These are phyloP conservation scores for Penicillium sp. DNA, from an alignment of 2,329 filamentous ascomycete genomes.

Conservation along the genomic window DNA sequence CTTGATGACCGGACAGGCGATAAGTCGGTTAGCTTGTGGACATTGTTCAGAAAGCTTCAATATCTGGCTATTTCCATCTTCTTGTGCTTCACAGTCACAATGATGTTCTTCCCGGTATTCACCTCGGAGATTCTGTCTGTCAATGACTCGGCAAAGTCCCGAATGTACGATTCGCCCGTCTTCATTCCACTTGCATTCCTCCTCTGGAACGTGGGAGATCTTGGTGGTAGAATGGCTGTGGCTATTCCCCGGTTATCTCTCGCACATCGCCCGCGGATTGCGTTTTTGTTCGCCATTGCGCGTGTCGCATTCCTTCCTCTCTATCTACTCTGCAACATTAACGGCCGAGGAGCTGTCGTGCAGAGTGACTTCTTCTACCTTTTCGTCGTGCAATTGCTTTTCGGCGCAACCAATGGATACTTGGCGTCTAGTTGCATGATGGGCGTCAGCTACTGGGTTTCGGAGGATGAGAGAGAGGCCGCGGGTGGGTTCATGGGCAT, in stretches of 20 bases:
- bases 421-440: conserved; percentile 88
- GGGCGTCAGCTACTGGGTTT: conserved; percentile 75
- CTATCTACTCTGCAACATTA: conserved; percentile 85
- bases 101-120: conserved; percentile 96
- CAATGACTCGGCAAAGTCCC: conserved; percentile 35
- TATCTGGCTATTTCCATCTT: conserved; percentile 75
- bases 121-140: conserved; percentile 63
- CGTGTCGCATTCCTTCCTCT: conserved; percentile 72
- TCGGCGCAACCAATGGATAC: conserved; percentile 83
- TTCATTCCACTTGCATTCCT: conserved; percentile 91
- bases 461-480: conserved; percentile 76
- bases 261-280: conserved; percentile 57
- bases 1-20: conserved; percentile 18
- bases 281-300: conserved; percentile 64
- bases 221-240: conserved; percentile 69
- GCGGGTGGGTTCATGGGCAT: conserved; percentile 92
- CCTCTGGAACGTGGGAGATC: conserved; percentile 87
- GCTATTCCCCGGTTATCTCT: conserved; percentile 54
- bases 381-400: conserved; percentile 72
- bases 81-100: conserved; percentile 75
- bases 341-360: conserved; percentile 67
- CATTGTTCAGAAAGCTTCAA: conserved; percentile 70
- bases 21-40: conserved; percentile 56
- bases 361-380: conserved; percentile 85
- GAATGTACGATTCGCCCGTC: conserved; percentile 63